A percentile compares a stretch with the other conserved stretches of the same genome.
These are phyloP conservation scores for Sporothrix euskadiensis DNA, from an alignment of 2,329 filamentous ascomycete genomes.

Conservation along the genomic window DNA sequence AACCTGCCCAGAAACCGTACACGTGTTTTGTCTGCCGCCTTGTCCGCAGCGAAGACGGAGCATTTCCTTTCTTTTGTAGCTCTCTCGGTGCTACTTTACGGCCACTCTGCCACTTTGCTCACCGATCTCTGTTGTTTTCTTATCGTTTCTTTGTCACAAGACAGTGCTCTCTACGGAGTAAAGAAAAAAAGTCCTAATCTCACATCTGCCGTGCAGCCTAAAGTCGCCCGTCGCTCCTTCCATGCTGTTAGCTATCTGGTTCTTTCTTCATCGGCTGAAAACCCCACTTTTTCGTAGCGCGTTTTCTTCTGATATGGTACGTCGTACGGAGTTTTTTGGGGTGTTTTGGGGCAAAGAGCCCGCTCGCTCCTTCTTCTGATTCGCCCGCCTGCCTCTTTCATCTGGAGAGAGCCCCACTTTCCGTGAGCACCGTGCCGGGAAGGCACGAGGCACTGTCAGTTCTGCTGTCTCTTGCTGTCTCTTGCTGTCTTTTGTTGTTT, in stretches of 20 bases:
- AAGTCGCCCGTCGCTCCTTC: neutral
- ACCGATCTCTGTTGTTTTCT: neutral
- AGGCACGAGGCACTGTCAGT: slow-evolving; percentile 2
- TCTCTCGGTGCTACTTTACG: neutral
- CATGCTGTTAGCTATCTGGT: neutral
- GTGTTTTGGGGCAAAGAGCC: neutral
- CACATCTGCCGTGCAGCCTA: slow-evolving; percentile 9
- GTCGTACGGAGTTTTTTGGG: no score
- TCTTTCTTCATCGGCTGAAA: slow-evolving; percentile 12
- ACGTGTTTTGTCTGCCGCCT: slow-evolving; percentile 13
- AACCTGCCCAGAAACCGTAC: slow-evolving; percentile 1
- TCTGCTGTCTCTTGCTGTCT: neutral
- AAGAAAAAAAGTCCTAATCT: neutral
- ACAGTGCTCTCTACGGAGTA: neutral
- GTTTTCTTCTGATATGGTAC: slow-evolving; percentile 8
- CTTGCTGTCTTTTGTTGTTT: neutral
- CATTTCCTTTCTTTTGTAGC: no score
- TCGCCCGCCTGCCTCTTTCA: neutral
- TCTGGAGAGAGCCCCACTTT: neutral
- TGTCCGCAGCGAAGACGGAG: slow-evolving; percentile 4
- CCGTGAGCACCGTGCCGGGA: neutral
- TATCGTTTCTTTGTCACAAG: neutral
- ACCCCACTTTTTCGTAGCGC: slow-evolving; percentile 10
- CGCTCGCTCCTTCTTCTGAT: neutral
- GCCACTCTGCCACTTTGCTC: neutral